These are phyloP conservation scores for Lotmaria passim DNA, from an alignment of 208 protist species.

Conservation along the genomic window DNA sequence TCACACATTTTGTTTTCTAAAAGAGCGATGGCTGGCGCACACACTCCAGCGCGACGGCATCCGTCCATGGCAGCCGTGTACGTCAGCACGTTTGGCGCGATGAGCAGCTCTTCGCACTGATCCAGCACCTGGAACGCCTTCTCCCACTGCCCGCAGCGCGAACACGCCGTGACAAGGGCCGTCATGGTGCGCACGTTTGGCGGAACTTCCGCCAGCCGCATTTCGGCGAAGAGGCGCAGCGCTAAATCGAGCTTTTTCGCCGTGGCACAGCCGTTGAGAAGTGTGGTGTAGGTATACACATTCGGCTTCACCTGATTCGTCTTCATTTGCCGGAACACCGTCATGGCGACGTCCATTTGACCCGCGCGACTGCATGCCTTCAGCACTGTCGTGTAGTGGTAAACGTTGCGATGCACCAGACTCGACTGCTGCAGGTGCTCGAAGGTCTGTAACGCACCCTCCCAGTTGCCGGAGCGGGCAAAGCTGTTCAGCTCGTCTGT, in stretches of 20 bases:
- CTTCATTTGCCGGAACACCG: slow-evolving; percentile 77
- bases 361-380: slow-evolving; percentile 79
- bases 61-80: slow-evolving; percentile 92
- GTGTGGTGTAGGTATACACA: slow-evolving; percentile 89
- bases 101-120: slow-evolving; percentile 75
- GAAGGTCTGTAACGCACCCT: slow-evolving; percentile 71
- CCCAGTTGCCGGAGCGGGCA: slow-evolving; percentile 79
- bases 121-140: slow-evolving; percentile 72
- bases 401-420: slow-evolving; percentile 87
- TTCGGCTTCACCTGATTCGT: slow-evolving; percentile 74
- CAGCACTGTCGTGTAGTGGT: slow-evolving; percentile 90
- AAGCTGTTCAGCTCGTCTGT: slow-evolving; percentile 86
- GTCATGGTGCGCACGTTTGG: slow-evolving; percentile 88
- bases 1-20: slow-evolving; percentile 62
- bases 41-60: slow-evolving; percentile 76
- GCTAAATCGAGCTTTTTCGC: slow-evolving; percentile 60
- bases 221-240: slow-evolving; percentile 78
- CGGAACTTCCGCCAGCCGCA: slow-evolving; percentile 71
- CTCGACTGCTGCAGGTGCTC: slow-evolving; percentile 65
- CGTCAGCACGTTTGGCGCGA: slow-evolving; percentile 87
- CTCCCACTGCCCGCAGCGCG: slow-evolving; percentile 72
- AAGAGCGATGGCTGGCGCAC: slow-evolving; percentile 63
- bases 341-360: slow-evolving; percentile 69
- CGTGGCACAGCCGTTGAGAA: slow-evolving; percentile 75
- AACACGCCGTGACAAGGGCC: slow-evolving; percentile 63